Base-by-base conservation (phyloP, 495 filamentous ascomycete genomes). In the Neurospora sp. region DNA sequence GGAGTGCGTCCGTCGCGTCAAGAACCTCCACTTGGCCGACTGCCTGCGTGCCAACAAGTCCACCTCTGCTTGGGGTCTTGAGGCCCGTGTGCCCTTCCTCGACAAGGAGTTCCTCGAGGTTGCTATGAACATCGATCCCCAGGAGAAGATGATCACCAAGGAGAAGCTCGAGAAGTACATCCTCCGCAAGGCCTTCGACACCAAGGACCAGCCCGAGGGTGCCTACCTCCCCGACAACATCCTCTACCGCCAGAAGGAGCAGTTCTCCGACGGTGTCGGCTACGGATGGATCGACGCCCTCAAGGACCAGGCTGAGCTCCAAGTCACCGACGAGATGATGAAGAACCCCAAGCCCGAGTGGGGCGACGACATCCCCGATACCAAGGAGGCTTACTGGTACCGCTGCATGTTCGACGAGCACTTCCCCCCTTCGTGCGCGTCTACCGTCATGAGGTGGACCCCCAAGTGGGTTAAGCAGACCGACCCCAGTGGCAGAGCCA, bases 311-410 rank as follows among this genome's bases (percentile, higher is more conserved):
- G 96, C 96, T 74, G 93, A 95, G 83, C 79, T 89, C 72, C 88
- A 95, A 48, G 92, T 99, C 54, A 95, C 92, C 31, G 94, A 98
- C 79, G 96, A 98, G 86, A 94, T 96, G 89, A 90, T 99, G 90
- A 93, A 93, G 86, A 93, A 94, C 87, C 94, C 95, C 70, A 97
- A 97, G 88, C 89, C 92, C 38, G 94, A 97, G 82, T 99, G 96
- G 96, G 95, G 93, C 41, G 71, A 40, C 72, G 96, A 99, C 78
- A 88, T 96, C 72, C 96, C 96, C 66, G 94, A 98, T 79, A 93
- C 90, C 76, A 99, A 99, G 87, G 96, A 99, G 85, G 94, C 94
- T 88, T 97, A 98, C 86, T 98, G 96, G 96, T 99, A 99, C 86
- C 91, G 96, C 76, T 84, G 80, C 78, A 98, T 99, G 94, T 99